Evolutionary conservation across 495 filamentous ascomycete species (phyloP).

Genomic region (Neurospora sp.): DNA sequence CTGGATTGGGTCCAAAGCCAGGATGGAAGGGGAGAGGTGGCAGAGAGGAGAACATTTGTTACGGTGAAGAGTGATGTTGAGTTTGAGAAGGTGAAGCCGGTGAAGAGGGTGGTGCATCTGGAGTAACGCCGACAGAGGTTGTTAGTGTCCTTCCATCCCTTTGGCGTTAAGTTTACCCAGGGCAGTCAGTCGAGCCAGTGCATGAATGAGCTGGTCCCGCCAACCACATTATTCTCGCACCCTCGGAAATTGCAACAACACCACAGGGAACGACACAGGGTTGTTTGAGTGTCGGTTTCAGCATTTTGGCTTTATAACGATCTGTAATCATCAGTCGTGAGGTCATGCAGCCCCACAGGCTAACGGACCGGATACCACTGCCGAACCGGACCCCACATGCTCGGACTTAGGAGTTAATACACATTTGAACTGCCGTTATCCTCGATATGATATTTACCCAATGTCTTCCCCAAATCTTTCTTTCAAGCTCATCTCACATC

Average conservation of each 20-base stretch:
- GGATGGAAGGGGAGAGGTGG: not conserved
- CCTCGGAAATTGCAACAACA: not conserved
- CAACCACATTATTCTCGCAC: not conserved
- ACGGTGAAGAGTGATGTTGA: not conserved
- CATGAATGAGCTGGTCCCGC: not conserved
- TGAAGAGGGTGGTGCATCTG: not conserved
- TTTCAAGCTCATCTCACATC: not conserved
- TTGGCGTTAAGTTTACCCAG: not conserved
- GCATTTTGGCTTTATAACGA: not conserved
- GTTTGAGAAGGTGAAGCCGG: not conserved
- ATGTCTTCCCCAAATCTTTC: not conserved
- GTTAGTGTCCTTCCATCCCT: not conserved
- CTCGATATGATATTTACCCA: not conserved
- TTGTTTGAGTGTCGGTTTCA: not conserved
- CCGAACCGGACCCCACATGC: not conserved
- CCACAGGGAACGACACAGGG: not conserved
- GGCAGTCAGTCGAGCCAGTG: not conserved
- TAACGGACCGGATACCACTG: not conserved
- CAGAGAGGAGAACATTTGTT: constrained; percentile 5
- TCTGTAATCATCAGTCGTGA: not conserved
- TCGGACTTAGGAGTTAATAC: not conserved
- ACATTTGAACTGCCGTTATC: not conserved
- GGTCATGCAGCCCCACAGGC: not conserved
- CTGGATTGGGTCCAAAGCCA: not conserved
- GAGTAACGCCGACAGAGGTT: not conserved